These are phyloP conservation scores for Apiotrichum veenhuisii DNA, from an alignment of 1,284 basidiomycete species.

Conservation along the genomic window DNA sequence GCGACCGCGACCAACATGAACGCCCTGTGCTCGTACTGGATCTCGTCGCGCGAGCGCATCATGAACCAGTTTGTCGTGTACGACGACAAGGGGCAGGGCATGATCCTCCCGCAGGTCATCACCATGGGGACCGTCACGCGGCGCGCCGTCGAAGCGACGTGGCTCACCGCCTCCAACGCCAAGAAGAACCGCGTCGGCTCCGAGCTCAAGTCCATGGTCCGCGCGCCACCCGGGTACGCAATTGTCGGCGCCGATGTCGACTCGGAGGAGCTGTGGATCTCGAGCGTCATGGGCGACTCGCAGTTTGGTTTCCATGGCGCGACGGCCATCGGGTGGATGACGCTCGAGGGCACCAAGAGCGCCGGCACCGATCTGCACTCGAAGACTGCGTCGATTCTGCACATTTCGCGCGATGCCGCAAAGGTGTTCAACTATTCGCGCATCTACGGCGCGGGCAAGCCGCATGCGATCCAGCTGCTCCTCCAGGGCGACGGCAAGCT, in stretches of 20 bases:
- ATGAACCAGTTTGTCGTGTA: constrained; percentile 91
- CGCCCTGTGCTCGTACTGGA: constrained; percentile 96
- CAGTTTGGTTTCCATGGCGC: constrained; percentile 97
- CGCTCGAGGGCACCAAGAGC: constrained; percentile 95
- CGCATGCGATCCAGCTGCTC: constrained; percentile 84
- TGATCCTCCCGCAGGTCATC: constrained; percentile 94
- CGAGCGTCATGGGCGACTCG: constrained; percentile 96
- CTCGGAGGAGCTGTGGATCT: constrained; percentile 99
- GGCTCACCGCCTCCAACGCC: constrained; percentile 97
- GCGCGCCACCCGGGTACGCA: constrained; percentile 85
- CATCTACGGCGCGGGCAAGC: constrained; percentile 96
- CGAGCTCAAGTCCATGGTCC: constrained; percentile 96
- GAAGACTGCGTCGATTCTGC: constrained; percentile 90
- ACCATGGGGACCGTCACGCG: constrained; percentile 98
- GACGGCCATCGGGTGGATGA: constrained; percentile 99
- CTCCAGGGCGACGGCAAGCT: constrained; percentile 81
- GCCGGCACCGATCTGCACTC: constrained; percentile 95
- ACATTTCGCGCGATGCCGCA: constrained; percentile 89
- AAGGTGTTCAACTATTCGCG: constrained; percentile 99
- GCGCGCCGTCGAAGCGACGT: constrained; percentile 95
- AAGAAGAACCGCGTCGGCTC: constrained; percentile 97
- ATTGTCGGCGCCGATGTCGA: constrained; percentile 99
- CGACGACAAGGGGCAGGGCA: constrained; percentile 61
- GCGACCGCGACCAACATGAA: constrained; percentile 86
- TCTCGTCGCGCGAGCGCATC: constrained; percentile 87